Evolutionary conservation across 306 rosid genomes (phyloP).

Genomic region (Psophocarpus tetragonolobus): DNA sequence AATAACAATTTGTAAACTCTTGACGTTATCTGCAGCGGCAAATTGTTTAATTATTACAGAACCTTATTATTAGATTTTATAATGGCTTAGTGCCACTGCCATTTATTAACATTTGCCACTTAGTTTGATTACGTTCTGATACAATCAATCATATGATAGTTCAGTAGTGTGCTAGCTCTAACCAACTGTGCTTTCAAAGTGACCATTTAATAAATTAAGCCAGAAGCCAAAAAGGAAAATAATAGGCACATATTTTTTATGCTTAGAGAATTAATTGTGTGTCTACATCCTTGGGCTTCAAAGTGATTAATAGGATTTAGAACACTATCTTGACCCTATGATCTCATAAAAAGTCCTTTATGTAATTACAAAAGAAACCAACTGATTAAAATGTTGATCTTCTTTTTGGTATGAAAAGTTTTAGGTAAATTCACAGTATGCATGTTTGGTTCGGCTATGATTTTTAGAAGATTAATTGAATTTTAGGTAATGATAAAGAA

Average conservation of each 20-base stretch:
- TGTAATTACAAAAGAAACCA: background rate
- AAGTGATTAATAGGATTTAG: background rate
- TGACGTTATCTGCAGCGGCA: background rate
- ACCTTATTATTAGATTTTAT: constrained; percentile 8
- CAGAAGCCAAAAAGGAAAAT: constrained; percentile 22
- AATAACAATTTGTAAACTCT: background rate
- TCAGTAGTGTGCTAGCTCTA: background rate
- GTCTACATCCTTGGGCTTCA: background rate
- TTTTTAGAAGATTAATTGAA: background rate
- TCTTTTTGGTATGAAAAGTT: background rate
- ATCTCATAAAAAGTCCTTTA: background rate
- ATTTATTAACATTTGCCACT: constrained; percentile 33
- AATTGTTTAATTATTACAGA: constrained; percentile 12
- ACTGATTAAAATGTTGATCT: background rate
- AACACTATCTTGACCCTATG: background rate
- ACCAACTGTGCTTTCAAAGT: background rate
- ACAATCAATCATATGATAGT: constrained; percentile 10
- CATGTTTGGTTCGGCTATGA: background rate
- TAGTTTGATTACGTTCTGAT: constrained; percentile 16
- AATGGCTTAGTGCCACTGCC: constrained; percentile 35
- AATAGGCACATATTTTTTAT: background rate
- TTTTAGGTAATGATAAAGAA: too few relatives aligned
- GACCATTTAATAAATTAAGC: background rate
- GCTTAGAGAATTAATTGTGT: background rate
- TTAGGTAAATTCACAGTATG: background rate